Base-by-base conservation (phyloP, 129 eudicot genomes). In the Flaveria linearis region DNA sequence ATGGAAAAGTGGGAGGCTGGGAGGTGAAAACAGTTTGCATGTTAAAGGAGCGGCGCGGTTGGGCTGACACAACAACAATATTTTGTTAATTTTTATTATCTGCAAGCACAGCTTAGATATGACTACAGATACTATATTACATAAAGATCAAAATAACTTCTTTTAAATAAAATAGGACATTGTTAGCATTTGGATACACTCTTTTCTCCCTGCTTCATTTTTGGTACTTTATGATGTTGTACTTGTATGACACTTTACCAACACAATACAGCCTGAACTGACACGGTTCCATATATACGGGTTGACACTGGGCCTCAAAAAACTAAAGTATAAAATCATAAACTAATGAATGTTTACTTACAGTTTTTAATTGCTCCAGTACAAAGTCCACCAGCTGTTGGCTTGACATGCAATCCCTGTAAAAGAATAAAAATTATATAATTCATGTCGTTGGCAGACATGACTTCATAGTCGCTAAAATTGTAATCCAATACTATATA, bases 351-450 rank as follows among this genome's bases (percentile, higher is more conserved):
- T 62, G 11, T 52, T 52, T 52, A 83, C 97, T 77, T 78, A 92
- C 97, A 69, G 83, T 26, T 7, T 74, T 81, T 30, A 92, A 33
- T 63, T 89, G 89, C 72, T 86, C 88, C 13, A 71, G 82, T 12
- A 92, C 91, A 20, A 92, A 89, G 80, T 89, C 97, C 83, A 92
- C 97, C n/a, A 88, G 85, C 70, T 92, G 77, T 73, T 92, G 96
- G 86, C 86, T 92, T 62, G 97, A 80, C 97, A 92, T 84, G 86
- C 97, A 92, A 81, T 92, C 97, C 97, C 97, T 92, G 56, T 74
- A 72, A 61, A 71, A 80, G 15, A 57, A 36, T 16, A 26, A 63
- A 51, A 49, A 20, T 8, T 41, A 11, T 43, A 52, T 17, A 52
- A 52, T 52, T 52, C 5, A n/a, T 6, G 25, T 52, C 60, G n/a